Conservation (phyloP, 768 basidiomycete species). For the Russula compacta region DNA sequence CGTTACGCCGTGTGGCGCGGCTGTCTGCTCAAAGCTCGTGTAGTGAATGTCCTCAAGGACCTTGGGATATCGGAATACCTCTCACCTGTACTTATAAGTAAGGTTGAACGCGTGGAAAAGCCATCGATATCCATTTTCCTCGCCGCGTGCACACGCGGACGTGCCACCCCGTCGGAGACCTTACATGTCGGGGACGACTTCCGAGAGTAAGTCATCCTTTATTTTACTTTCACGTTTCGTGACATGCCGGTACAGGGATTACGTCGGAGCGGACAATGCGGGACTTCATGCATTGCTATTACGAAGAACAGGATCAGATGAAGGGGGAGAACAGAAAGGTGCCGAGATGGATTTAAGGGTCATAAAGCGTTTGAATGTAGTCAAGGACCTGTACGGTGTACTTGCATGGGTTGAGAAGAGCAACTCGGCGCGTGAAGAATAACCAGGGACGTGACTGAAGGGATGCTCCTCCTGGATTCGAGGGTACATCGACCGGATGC, state of each 20-base stretch:
- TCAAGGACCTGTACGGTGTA: constrained; percentile 32
- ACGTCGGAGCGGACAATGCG: constrained; percentile 45
- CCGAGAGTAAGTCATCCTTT: constrained; percentile 36
- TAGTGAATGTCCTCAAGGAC: constrained; percentile 45
- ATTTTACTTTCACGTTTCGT: not conserved
- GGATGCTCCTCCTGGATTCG: not conserved
- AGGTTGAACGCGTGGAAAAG: constrained; percentile 62
- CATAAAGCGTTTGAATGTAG: constrained; percentile 25
- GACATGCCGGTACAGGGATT: constrained; percentile 42
- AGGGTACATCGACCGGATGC: not conserved
- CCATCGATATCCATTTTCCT: constrained; percentile 52
- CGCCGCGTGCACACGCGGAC: constrained; percentile 31
- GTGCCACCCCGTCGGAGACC: constrained; percentile 33
- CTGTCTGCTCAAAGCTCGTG: not conserved
- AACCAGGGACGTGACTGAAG: not conserved
- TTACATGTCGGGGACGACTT: constrained; percentile 76
- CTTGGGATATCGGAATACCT: constrained; percentile 44
- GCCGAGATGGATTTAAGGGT: constrained; percentile 33
- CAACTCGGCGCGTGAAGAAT: not conserved
- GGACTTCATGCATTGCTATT: constrained; percentile 53
- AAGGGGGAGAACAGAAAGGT: constrained; percentile 38
- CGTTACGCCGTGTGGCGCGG: not conserved
- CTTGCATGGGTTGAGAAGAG: constrained; percentile 29
- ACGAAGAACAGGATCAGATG: constrained; percentile 40
- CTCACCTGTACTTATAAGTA: constrained; percentile 55